Evolutionary conservation across 2,329 filamentous ascomycete species (phyloP).

Genomic region (Beauveria medogensis): DNA sequence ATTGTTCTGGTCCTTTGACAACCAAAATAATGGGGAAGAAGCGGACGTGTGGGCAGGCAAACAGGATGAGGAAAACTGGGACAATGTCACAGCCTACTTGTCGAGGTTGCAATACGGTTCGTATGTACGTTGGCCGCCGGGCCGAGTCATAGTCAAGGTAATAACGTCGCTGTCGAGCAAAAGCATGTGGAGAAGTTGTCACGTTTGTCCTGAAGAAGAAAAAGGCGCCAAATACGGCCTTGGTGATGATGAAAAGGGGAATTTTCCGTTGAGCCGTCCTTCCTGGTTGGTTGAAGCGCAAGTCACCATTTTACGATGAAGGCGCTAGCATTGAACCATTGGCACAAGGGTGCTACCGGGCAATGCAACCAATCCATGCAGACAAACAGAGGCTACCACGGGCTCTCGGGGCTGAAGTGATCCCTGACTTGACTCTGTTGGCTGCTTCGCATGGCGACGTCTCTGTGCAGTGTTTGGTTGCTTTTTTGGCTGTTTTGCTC

Average conservation of each 20-base stretch:
- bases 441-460: not conserved
- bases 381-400: not conserved
- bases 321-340: not conserved
- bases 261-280: not conserved
- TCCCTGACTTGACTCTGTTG: not conserved
- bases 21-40: not conserved
- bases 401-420: not conserved
- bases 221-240: not conserved
- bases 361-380: not conserved
- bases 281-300: not conserved
- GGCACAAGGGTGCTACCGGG: not conserved
- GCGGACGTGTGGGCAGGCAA: not conserved
- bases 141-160: not conserved
- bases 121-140: not conserved
- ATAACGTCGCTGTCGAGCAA: not conserved
- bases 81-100: not conserved
- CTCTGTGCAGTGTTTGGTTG: not conserved
- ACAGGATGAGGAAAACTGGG: not conserved
- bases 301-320: not conserved
- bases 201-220: not conserved
- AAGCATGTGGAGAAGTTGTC: not conserved
- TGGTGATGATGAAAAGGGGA: not conserved
- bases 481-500: not conserved
- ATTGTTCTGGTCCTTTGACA: not conserved
- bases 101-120: not conserved